These are phyloP conservation scores for Metarhizium rileyi DNA, from an alignment of 2,329 filamentous ascomycete species.

Conservation along the genomic window DNA sequence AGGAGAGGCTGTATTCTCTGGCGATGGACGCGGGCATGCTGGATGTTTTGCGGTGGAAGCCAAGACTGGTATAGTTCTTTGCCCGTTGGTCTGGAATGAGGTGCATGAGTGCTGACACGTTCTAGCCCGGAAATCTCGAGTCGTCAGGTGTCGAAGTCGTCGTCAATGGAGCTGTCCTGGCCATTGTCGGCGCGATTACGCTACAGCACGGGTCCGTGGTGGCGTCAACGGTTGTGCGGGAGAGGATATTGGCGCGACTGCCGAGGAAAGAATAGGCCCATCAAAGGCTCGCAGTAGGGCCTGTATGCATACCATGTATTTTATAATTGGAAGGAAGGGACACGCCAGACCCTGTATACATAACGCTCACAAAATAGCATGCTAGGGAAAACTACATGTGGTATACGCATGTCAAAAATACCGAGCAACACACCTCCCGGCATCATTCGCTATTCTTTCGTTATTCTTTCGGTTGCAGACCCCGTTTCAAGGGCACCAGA, in stretches of 20 bases:
- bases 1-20: slow-evolving; percentile 56
- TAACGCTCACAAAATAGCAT: not conserved
- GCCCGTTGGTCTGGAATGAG: not conserved
- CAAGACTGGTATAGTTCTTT: slow-evolving; percentile 55
- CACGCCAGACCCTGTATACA: slow-evolving; percentile 10
- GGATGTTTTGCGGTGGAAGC: slow-evolving; percentile 80
- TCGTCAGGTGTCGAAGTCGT: slow-evolving; percentile 67
- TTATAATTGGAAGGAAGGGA: slow-evolving; percentile 10
- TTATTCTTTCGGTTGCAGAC: not conserved
- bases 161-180: slow-evolving; percentile 67
- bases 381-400: not conserved
- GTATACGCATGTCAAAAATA: not conserved
- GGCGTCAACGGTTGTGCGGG: slow-evolving; percentile 64
- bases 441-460: not conserved
- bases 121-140: slow-evolving; percentile 53
- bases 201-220: slow-evolving; percentile 75
- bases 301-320: slow-evolving; percentile 14
- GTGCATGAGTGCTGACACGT: slow-evolving; percentile 2
- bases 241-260: slow-evolving; percentile 54
- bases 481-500: not conserved
- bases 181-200: slow-evolving; percentile 81
- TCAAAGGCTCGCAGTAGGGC: not conserved
- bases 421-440: not conserved
- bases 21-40: slow-evolving; percentile 62
- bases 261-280: slow-evolving; percentile 6